phyloP scores from a whole-genome alignment of 2,329 filamentous ascomycete genomes.

The Beauveria australis region DNA sequence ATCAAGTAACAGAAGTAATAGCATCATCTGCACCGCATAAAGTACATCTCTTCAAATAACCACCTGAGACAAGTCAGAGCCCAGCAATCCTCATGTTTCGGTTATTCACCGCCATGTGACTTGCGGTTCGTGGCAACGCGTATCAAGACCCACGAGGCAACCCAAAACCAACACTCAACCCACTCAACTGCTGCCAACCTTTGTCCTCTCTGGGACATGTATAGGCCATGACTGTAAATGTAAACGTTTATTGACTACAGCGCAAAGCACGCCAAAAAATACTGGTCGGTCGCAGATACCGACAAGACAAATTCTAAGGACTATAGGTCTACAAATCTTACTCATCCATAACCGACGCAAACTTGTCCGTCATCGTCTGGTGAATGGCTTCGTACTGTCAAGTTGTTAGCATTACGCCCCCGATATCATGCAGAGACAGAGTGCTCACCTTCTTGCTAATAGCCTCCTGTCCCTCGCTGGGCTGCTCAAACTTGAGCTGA shows the following conservation, averaged over 20 bases:
- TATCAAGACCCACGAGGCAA: too few species aligned
- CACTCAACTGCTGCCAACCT: background rate
- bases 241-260: slow-evolving; percentile 10
- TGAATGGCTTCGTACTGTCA: slow-evolving; percentile 81
- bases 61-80: too few species aligned
- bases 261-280: slow-evolving; percentile 6
- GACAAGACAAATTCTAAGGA: slow-evolving; percentile 20
- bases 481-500: slow-evolving; percentile 95
- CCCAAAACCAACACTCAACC: too few species aligned
- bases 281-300: slow-evolving; percentile 2
- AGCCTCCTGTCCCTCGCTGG: slow-evolving; percentile 71
- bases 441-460: slow-evolving; percentile 71
- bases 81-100: too few species aligned
- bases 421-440: background rate
- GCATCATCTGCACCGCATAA: background rate
- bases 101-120: too few species aligned
- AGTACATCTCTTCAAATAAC: background rate
- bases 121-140: background rate
- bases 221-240: background rate
- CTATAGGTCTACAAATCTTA: slow-evolving; percentile 37
- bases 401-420: slow-evolving; percentile 28
- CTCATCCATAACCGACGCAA: slow-evolving; percentile 92
- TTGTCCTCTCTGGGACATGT: background rate
- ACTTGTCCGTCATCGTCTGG: slow-evolving; percentile 92
- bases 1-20: background rate